A percentile compares a stretch with the other conserved stretches of the same genome.
These are phyloP conservation scores for Eimeria tenella DNA, from an alignment of 169 alveolate genomes.

Conservation along the genomic window DNA sequence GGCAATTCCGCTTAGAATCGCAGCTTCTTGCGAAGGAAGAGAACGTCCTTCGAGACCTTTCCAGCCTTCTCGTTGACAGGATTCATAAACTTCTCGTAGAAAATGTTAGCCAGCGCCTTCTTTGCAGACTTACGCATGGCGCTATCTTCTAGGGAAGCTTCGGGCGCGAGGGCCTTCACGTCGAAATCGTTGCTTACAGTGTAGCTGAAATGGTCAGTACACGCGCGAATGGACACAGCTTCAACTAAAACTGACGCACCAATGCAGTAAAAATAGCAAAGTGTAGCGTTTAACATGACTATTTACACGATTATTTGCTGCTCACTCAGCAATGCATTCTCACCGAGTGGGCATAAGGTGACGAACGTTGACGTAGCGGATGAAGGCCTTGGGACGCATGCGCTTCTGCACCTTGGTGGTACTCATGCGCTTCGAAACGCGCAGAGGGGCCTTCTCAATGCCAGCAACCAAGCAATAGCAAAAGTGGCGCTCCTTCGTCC, in stretches of 20 bases:
- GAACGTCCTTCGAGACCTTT: slow-evolving; percentile 75
- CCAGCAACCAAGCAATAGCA: slow-evolving; percentile 98
- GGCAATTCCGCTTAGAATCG: slow-evolving; percentile 68
- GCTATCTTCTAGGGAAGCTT: slow-evolving; percentile 66
- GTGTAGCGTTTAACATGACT: not conserved
- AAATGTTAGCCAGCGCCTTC: slow-evolving; percentile 77
- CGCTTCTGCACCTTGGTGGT: slow-evolving; percentile 95
- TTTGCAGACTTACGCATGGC: slow-evolving; percentile 77
- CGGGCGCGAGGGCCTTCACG: slow-evolving; percentile 80
- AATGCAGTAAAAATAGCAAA: not conserved
- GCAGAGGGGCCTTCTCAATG: slow-evolving; percentile 96
- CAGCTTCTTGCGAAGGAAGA: slow-evolving; percentile 82
- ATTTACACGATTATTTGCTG: not conserved
- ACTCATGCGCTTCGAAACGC: slow-evolving; percentile 95
- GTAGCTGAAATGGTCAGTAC: slow-evolving; percentile 6
- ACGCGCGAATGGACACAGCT: no score
- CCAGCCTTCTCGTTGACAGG: slow-evolving; percentile 82
- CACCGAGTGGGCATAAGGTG: slow-evolving; percentile 99
- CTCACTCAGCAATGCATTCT: slow-evolving; percentile 9
- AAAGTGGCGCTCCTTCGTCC: slow-evolving; percentile 96
- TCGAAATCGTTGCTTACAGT: slow-evolving; percentile 78
- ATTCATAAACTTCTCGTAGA: slow-evolving; percentile 81
- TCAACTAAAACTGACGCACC: not conserved
- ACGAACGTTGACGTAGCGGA: slow-evolving; percentile 97
- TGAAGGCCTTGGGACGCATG: slow-evolving; percentile 96